These are phyloP conservation scores for Jamesozyma rosinii DNA, from an alignment of 805 yeast species.

Conservation along the genomic window DNA sequence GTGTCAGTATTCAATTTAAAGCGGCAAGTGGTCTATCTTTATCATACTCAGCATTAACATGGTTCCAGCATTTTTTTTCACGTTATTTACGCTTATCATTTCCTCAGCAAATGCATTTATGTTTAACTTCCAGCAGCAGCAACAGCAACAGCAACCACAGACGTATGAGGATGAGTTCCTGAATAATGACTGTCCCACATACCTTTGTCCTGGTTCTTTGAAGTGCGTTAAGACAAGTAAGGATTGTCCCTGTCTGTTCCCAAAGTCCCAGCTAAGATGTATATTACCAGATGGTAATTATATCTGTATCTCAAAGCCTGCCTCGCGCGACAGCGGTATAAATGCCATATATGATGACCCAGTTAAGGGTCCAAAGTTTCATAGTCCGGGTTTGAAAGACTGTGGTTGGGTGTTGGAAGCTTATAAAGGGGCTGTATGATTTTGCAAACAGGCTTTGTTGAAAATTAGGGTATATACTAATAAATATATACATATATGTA, in stretches of 20 bases:
- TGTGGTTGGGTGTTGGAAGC: conserved; percentile 81
- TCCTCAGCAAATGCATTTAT: conserved; percentile 18
- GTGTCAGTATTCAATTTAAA: too few species aligned
- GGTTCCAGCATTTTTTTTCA: neutral
- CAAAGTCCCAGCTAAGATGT: conserved; percentile 78
- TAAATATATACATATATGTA: neutral
- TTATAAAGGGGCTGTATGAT: conserved; percentile 31
- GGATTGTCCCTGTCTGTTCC: conserved; percentile 88
- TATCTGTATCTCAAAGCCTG: conserved; percentile 80
- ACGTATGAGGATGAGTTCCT: conserved; percentile 32
- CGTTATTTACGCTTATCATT: neutral
- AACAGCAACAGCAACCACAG: conserved; percentile 29
- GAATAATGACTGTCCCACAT: conserved; percentile 46
- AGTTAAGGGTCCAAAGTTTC: conserved; percentile 39
- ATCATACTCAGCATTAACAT: neutral
- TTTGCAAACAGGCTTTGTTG: neutral
- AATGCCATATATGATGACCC: conserved; percentile 36
- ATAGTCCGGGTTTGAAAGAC: conserved; percentile 50
- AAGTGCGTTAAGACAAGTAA: conserved; percentile 59
- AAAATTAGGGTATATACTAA: neutral
- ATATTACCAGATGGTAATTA: conserved; percentile 53
- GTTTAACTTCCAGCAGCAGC: conserved; percentile 35
- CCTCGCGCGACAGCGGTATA: conserved; percentile 35
- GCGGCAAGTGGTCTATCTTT: too few species aligned
- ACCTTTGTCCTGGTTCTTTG: conserved; percentile 75